Evolutionary conservation across 345 rosid genomes (phyloP).

Genomic region (Populus simonii): DNA sequence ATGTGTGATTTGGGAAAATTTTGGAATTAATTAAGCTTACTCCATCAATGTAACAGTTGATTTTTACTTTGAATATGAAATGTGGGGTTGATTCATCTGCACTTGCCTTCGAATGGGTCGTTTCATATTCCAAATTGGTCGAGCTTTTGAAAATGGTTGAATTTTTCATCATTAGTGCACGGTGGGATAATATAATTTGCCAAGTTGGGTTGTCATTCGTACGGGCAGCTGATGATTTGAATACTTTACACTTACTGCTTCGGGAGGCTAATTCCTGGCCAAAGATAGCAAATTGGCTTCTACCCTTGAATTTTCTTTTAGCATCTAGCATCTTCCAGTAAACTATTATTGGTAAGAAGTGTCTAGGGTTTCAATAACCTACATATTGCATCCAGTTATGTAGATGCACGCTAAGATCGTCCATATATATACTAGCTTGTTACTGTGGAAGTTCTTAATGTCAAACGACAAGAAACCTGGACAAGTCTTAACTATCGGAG

Average conservation of each 20-base stretch:
- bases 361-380: neutral
- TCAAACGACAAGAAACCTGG: neutral
- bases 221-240: neutral
- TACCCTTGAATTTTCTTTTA: neutral
- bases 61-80: neutral
- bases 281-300: neutral
- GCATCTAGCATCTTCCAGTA: neutral
- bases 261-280: constrained; percentile 1
- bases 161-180: neutral
- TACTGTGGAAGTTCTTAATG: neutral
- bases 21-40: neutral
- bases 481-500: neutral
- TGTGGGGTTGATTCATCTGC: constrained; percentile 23
- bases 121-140: constrained; percentile 2
- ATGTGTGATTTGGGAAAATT: neutral
- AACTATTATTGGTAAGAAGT: neutral
- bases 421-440: neutral
- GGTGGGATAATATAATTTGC: neutral
- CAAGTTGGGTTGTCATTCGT: neutral
- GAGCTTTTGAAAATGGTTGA: neutral
- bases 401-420: neutral
- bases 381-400: neutral
- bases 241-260: constrained; percentile 8
- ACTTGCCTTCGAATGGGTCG: constrained; percentile 5
- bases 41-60: neutral